These are phyloP conservation scores for Phaeoacremonium minimum DNA, from an alignment of 2,329 filamentous ascomycete species.

Conservation along the genomic window DNA sequence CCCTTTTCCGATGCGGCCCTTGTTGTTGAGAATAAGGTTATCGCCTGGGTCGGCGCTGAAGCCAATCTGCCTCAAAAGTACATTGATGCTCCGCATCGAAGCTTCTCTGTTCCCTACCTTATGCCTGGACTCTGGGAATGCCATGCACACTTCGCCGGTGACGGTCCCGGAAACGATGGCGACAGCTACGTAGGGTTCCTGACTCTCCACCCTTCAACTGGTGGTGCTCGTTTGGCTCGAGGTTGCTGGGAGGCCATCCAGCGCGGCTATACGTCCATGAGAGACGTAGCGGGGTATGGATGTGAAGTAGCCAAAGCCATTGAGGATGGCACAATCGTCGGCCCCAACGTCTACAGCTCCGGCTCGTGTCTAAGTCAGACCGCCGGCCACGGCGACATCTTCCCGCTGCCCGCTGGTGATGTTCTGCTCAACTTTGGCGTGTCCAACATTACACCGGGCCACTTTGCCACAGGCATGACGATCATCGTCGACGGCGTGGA, in stretches of 20 bases:
- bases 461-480: constrained; percentile 17
- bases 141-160: constrained; percentile 24
- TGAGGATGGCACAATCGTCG: constrained; percentile 23
- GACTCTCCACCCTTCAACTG: constrained; percentile 21
- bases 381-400: constrained; percentile 28
- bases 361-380: constrained; percentile 28
- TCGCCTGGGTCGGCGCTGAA: constrained; percentile 30
- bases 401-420: constrained; percentile 25
- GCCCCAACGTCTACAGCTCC: constrained; percentile 24
- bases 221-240: constrained; percentile 24
- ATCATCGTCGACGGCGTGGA: constrained; percentile 32
- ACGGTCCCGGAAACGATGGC: constrained; percentile 9
- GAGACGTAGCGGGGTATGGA: constrained; percentile 25
- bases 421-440: constrained; percentile 28
- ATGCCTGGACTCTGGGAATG: constrained; percentile 31
- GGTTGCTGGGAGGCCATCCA: constrained; percentile 31
- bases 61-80: constrained; percentile 21
- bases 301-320: constrained; percentile 24
- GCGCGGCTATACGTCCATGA: constrained; percentile 28
- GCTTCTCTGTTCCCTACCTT: constrained; percentile 19
- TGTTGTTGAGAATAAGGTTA: constrained; percentile 28
- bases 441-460: constrained; percentile 19
- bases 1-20: constrained; percentile 25
- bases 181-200: constrained; percentile 14
- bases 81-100: constrained; percentile 17